A percentile compares a stretch with the other conserved stretches of the same genome.
These are phyloP conservation scores for Colletotrichum chlorophyti DNA, from an alignment of 2,329 filamentous ascomycete species.

Conservation along the genomic window DNA sequence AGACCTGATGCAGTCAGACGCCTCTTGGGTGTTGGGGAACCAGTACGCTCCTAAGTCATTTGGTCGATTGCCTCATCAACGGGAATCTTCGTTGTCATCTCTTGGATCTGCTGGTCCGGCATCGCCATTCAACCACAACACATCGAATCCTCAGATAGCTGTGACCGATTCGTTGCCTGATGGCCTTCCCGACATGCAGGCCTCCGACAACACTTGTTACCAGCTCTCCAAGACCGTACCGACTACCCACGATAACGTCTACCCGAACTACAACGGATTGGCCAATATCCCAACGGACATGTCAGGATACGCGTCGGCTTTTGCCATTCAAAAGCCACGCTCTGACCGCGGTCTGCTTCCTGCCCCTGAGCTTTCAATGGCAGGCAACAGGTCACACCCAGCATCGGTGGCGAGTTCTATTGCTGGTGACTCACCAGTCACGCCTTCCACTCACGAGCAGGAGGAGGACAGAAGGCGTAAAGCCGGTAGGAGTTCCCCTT, in stretches of 20 bases:
- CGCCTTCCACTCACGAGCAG: constrained; percentile 57
- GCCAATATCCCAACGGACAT: constrained; percentile 45
- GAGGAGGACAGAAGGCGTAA: constrained; percentile 57
- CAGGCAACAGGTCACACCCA: constrained; percentile 53
- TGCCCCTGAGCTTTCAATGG: constrained; percentile 51
- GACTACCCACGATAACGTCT: constrained; percentile 40
- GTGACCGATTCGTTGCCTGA: constrained; percentile 57
- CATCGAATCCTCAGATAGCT: constrained; percentile 65
- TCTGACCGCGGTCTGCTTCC: constrained; percentile 50
- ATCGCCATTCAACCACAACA: constrained; percentile 63
- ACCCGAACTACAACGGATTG: constrained; percentile 50
- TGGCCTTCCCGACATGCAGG: constrained; percentile 49
- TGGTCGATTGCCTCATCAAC: constrained; percentile 56
- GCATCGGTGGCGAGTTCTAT: constrained; percentile 64
- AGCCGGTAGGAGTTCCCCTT: constrained; percentile 56
- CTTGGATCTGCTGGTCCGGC: constrained; percentile 65
- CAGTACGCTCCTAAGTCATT: constrained; percentile 46
- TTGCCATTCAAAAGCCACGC: constrained; percentile 47
- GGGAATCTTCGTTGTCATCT: constrained; percentile 68
- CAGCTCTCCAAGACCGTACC: constrained; percentile 53
- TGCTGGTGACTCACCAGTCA: constrained; percentile 65
- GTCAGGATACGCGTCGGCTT: constrained; percentile 45
- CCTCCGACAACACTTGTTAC: constrained; percentile 51
- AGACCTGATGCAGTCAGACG: constrained; percentile 50
- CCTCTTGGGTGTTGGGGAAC: constrained; percentile 45